Conservation (phyloP, 192 early-diverging fungal genomes). For the Gonapodya prolifera region DNA sequence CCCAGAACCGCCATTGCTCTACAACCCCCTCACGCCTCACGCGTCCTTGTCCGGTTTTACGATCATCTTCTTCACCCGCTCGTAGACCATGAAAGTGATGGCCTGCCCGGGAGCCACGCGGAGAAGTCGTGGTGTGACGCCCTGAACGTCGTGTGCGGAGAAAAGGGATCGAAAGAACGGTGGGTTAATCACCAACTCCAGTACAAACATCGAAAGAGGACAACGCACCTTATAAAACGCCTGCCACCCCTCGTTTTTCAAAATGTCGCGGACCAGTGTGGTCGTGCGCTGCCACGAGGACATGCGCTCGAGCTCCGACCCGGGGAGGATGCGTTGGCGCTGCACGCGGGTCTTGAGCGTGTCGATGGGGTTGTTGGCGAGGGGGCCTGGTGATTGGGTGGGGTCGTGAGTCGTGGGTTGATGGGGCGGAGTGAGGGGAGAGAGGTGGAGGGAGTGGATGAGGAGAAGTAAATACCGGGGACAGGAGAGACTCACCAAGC, state of each 20-base stretch:
- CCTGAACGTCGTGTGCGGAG: neutral
- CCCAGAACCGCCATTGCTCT: too few species aligned
- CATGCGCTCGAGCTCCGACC: conserved; percentile 4
- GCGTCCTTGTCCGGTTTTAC: neutral
- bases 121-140: neutral
- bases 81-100: conserved; percentile 92
- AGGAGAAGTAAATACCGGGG: too few species aligned
- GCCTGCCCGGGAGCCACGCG: conserved; percentile 94
- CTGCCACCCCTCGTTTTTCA: neutral
- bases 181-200: neutral
- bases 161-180: neutral
- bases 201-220: neutral
- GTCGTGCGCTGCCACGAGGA: neutral
- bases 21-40: neutral
- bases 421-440: neutral
- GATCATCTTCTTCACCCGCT: neutral
- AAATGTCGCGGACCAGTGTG: neutral
- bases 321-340: neutral
- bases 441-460: neutral
- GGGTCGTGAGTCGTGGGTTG: neutral
- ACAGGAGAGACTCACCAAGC: conserved; percentile 29
- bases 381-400: too few species aligned
- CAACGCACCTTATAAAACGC: conserved; percentile 4
- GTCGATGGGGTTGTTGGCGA: conserved; percentile 94
- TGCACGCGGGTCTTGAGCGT: conserved; percentile 99